A percentile compares a stretch with the other conserved stretches of the same genome.
These are phyloP conservation scores for Flaveria bidentis DNA, from an alignment of 129 eudicot genomes.

Conservation along the genomic window DNA sequence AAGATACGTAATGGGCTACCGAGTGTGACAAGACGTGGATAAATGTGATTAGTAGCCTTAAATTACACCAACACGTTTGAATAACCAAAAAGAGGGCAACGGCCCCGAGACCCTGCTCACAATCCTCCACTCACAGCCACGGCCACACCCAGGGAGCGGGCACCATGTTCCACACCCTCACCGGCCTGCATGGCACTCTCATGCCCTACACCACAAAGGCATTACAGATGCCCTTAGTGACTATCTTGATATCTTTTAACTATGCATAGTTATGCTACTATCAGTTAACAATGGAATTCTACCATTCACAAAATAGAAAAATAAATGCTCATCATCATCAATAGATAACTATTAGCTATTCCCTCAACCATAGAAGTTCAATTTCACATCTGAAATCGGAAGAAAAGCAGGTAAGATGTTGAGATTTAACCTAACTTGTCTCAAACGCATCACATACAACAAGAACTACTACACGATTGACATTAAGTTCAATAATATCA, in stretches of 20 bases:
- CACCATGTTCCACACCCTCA: too few relatives aligned
- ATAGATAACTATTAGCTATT: neutral
- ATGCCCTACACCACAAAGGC: too few relatives aligned
- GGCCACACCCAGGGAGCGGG: too few relatives aligned
- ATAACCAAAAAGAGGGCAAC: too few relatives aligned
- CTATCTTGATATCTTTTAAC: neutral
- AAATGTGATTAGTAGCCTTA: too few relatives aligned
- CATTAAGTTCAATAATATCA: neutral
- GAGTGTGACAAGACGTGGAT: too few relatives aligned
- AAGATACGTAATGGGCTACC: too few relatives aligned
- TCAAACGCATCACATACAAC: conserved; percentile 5
- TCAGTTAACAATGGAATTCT: conserved; percentile 3
- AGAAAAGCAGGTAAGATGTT: conserved; percentile 8
- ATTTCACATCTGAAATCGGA: neutral
- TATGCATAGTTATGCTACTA: neutral
- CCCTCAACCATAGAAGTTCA: neutral
- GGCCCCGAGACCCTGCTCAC: too few relatives aligned
- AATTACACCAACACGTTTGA: too few relatives aligned
- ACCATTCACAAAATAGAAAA: neutral
- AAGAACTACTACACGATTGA: conserved; percentile 5
- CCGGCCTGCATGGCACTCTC: too few relatives aligned
- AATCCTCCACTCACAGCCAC: too few relatives aligned
- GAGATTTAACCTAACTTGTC: conserved; percentile 20
- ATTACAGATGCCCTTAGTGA: neutral
- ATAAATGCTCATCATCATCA: too few relatives aligned